These are phyloP conservation scores for Scorias spongiosa DNA, from an alignment of 2,329 filamentous ascomycete species.

Conservation along the genomic window DNA sequence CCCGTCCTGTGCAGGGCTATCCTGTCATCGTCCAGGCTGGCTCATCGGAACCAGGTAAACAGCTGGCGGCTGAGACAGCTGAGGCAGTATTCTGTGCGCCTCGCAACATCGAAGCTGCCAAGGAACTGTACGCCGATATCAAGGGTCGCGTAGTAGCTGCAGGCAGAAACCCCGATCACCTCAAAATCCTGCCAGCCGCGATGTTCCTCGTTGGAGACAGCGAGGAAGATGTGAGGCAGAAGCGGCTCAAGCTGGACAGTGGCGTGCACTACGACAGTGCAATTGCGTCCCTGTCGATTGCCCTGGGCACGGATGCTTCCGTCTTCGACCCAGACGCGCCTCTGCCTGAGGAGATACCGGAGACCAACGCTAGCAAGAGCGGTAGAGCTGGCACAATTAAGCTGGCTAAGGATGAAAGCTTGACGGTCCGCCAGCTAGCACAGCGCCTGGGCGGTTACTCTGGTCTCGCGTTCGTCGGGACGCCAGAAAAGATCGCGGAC, in stretches of 20 bases:
- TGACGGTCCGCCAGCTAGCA: constrained; percentile 31
- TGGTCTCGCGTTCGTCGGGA: constrained; percentile 26
- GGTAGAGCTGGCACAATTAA: constrained; percentile 30
- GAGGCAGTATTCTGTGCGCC: constrained; percentile 31
- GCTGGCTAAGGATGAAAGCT: constrained; percentile 25
- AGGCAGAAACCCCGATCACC: constrained; percentile 24
- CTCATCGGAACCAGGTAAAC: constrained; percentile 29
- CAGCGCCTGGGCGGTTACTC: constrained; percentile 9
- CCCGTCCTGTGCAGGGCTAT: constrained; percentile 42
- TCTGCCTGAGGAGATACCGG: constrained; percentile 21
- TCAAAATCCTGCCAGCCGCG: constrained; percentile 31
- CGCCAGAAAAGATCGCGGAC: constrained; percentile 29
- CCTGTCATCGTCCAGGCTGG: constrained; percentile 41
- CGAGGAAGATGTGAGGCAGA: constrained; percentile 28
- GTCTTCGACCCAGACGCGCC: constrained; percentile 30
- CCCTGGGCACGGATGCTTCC: constrained; percentile 31
- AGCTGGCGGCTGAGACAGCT: constrained; percentile 29
- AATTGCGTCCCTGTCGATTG: constrained; percentile 31
- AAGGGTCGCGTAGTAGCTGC: constrained; percentile 23
- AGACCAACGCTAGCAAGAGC: constrained; percentile 29
- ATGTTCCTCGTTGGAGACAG: constrained; percentile 30
- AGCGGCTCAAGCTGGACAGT: constrained; percentile 26
- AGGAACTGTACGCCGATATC: constrained; percentile 27
- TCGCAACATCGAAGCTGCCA: constrained; percentile 25
- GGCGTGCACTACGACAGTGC: constrained; percentile 31